Conservation (phyloP, 1,284 basidiomycete genomes). For the Malassezia nana region DNA sequence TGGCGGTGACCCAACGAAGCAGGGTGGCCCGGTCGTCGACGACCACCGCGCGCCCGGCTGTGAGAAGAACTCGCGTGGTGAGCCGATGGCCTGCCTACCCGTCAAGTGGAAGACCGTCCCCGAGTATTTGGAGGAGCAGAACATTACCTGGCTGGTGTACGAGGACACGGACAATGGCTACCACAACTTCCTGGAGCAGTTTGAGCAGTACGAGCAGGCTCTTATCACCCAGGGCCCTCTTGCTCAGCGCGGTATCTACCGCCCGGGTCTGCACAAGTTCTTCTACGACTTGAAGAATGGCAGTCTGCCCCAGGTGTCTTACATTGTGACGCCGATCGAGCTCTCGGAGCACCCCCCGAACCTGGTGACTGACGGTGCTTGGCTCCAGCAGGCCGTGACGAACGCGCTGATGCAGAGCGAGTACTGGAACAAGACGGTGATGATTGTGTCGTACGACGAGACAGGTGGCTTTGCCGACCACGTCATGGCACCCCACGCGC, state of each 20-base stretch:
- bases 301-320: slow-evolving; percentile 30
- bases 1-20: slow-evolving; percentile 12
- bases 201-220: slow-evolving; percentile 16
- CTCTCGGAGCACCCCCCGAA: slow-evolving; percentile 36
- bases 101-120: slow-evolving; percentile 31
- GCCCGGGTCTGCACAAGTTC: slow-evolving; percentile 27
- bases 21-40: slow-evolving; percentile 22
- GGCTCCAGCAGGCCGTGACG: slow-evolving; percentile 29
- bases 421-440: slow-evolving; percentile 23
- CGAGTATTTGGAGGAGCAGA: slow-evolving; percentile 28
- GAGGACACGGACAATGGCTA: slow-evolving; percentile 30
- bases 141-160: slow-evolving; percentile 28
- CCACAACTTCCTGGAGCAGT: slow-evolving; percentile 20
- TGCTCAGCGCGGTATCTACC: slow-evolving; percentile 21
- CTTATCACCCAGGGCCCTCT: slow-evolving; percentile 16
- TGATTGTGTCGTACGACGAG: slow-evolving; percentile 37
- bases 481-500: slow-evolving; percentile 20
- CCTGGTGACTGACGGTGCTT: slow-evolving; percentile 30
- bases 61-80: slow-evolving; percentile 16
- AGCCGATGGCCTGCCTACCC: slow-evolving; percentile 20
- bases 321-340: slow-evolving; percentile 33
- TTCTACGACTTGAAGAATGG: slow-evolving; percentile 27
- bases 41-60: slow-evolving; percentile 19
- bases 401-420: slow-evolving; percentile 28
- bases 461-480: slow-evolving; percentile 37